Percentiles rank a stretch among this genome's conserved stretches.
Evolutionary conservation across 148 eudicot species (phyloP).

Genomic region (Rhododendron vialii): DNA sequence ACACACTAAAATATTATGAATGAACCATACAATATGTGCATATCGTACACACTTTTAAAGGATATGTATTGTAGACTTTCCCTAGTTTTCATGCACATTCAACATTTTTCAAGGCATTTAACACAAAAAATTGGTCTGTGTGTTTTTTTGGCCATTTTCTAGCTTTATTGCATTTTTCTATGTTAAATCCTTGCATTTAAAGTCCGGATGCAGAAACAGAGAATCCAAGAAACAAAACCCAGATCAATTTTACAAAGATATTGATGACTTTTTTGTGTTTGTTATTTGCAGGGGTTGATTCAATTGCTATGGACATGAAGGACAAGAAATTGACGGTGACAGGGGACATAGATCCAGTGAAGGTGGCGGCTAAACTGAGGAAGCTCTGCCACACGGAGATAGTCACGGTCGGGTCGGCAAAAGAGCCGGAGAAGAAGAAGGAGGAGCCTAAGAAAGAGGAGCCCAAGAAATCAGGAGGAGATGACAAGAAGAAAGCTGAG

Average conservation of each 20-base stretch:
- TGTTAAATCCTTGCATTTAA: too few relatives aligned
- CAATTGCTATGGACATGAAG: slow-evolving; percentile 54
- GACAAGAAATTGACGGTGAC: slow-evolving; percentile 52
- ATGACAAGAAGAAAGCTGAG: background rate
- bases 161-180: too few relatives aligned
- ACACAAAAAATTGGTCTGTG: too few relatives aligned
- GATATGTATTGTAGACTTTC: too few relatives aligned
- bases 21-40: too few relatives aligned
- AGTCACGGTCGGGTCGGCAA: slow-evolving; percentile 54
- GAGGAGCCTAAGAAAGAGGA: slow-evolving; percentile 28
- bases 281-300: slow-evolving; percentile 51
- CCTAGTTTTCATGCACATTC: too few relatives aligned
- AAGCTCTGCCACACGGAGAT: slow-evolving; percentile 44
- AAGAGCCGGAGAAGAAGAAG: slow-evolving; percentile 37
- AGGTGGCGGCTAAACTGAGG: slow-evolving; percentile 40
- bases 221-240: background rate
- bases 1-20: too few relatives aligned
- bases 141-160: too few relatives aligned
- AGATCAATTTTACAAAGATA: background rate
- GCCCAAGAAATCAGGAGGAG: slow-evolving; percentile 21
- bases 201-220: background rate
- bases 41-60: too few relatives aligned
- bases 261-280: background rate
- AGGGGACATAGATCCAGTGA: slow-evolving; percentile 57
- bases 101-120: too few relatives aligned